Evolutionary conservation across 1,139 yeast species (phyloP), one percentile per base, ranked within the genome.

Genomic region (Yamadazyma sp.): DNA sequence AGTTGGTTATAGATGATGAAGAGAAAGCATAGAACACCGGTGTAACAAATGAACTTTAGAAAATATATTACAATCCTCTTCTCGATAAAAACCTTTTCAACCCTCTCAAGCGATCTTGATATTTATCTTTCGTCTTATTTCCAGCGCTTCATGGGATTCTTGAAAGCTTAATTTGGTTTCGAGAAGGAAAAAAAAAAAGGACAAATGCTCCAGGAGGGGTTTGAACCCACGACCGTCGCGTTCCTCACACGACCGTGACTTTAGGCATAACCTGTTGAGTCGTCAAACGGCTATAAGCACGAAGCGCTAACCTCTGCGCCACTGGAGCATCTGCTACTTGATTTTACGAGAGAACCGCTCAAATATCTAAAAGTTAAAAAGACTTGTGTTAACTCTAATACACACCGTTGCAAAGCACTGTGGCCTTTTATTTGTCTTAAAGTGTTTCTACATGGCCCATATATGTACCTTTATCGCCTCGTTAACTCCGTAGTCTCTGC

Each of bases 171-270:
- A n/a, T n/a, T n/a, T n/a, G n/a, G n/a, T n/a, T 12, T 12, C 14
- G 16, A 14, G 17, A 10, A 24, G n/a, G 26, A 9, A 10, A 49
- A 53, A 61, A 63, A 62, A 58, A 64, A 64, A 65, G 47, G 56
- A 58, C 66, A 66, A 64, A 64, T 70, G 75, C 74, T 69, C 74
- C 67, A 69, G 75, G 75, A 68, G 75, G 75, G 75, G 75, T 66
- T 70, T 67, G 76, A 70, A 70, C 76, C 75, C 75, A 69, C 75
- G 76, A 70, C 76, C 75, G 73, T 70, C 76, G 76, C 76, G 76
- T 70, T 68, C 73, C 76, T 69, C 75, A 69, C 75, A 69, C 75
- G 75, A 70, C 75, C 73, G 75, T 69, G 76, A 69, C 73, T 64
- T 68, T 58, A 66, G 73, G 74, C 55, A 69, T 69, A 68, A 69